Base-by-base conservation (phyloP, 257 asterid genomes). In the Nicotiana tabacum region DNA sequence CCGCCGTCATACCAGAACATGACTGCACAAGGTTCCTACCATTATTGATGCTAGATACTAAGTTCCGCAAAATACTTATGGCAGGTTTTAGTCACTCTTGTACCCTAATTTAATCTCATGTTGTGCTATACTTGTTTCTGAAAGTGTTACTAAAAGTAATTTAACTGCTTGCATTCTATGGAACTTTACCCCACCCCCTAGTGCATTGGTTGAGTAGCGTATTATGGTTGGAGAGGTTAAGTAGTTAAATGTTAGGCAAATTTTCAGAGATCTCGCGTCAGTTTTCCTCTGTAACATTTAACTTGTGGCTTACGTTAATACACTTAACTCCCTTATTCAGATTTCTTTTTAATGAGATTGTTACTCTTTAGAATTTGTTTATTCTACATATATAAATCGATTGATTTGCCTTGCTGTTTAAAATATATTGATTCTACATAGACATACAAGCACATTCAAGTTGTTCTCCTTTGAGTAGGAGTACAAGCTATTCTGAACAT, bases 1-100 rank as follows among this genome's bases (percentile, higher is more conserved):
- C 88, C 77, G 48, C 83, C 81, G 57, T 83, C 93, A 18, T 89
- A 89, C 64, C 88, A 83, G 60, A 90, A 84, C 72, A 48, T 78
- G n/a, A 84, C 89, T 81, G 77, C 89, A 51, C 91, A 90, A 74
- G 92, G 90, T 82, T 90, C 93, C 84, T 89, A 86, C 85, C 86
- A 27, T 30, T 88, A 89, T 83, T 91, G 90, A 90, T 69, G 57
- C 87, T 65, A 82, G 32, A 55, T 53, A 66, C 12, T 17, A 57
- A 66, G 83, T 66, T 80, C 16, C 61, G 13, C 46, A 57, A 43
- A 62, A 15, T 35, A 43, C 76, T 48, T 16, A 79, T 79, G 69
- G 60, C 46, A 1, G 74, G 57, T 79, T 81, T 83, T 65, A 57
- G 77, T 80, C 76, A 82, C 10, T 78, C 56, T 60, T 87, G 92